Conservation (phyloP, 2,329 filamentous ascomycete genomes). For the Nigrospora sphaerica region DNA sequence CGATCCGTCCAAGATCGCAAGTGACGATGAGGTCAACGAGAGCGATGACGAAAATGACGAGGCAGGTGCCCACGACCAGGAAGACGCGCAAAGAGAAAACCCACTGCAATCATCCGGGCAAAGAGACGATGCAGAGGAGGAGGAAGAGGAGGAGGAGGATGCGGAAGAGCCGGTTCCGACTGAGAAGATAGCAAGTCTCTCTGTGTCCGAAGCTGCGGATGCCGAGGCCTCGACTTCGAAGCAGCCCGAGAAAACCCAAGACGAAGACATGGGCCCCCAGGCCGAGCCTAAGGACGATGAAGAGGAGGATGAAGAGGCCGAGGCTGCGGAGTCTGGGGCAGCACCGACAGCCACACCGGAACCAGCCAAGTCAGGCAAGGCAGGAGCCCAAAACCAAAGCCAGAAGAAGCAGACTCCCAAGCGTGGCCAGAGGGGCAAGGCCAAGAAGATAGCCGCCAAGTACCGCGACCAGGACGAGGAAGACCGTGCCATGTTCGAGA, state of each 20-base stretch:
- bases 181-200: slow-evolving; percentile 14
- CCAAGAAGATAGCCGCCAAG: slow-evolving; percentile 80
- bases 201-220: slow-evolving; percentile 5
- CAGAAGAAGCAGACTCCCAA: slow-evolving; percentile 43
- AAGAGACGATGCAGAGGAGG: slow-evolving; percentile 19
- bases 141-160: slow-evolving; percentile 9
- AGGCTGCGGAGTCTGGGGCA: slow-evolving; percentile 20
- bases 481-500: slow-evolving; percentile 76
- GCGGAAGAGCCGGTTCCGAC: slow-evolving; percentile 10
- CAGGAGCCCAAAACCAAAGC: slow-evolving; percentile 19
- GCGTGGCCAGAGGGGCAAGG: slow-evolving; percentile 74
- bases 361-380: slow-evolving; percentile 12
- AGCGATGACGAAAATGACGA: slow-evolving; percentile 22
- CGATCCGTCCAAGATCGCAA: slow-evolving; percentile 6
- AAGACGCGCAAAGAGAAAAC: slow-evolving; percentile 19
- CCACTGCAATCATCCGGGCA: slow-evolving; percentile 23
- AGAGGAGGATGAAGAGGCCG: slow-evolving; percentile 25
- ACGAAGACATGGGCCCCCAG: slow-evolving; percentile 10
- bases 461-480: slow-evolving; percentile 95
- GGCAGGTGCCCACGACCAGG: slow-evolving; percentile 16
- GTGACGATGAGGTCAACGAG: slow-evolving; percentile 23
- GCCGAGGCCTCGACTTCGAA: slow-evolving; percentile 7
- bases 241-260: slow-evolving; percentile 15
- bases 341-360: slow-evolving; percentile 15
- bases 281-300: slow-evolving; percentile 10